Evolutionary conservation across 2,329 filamentous ascomycete genomes (phyloP).

Genomic region (Aspergillus pseudoterreus): DNA sequence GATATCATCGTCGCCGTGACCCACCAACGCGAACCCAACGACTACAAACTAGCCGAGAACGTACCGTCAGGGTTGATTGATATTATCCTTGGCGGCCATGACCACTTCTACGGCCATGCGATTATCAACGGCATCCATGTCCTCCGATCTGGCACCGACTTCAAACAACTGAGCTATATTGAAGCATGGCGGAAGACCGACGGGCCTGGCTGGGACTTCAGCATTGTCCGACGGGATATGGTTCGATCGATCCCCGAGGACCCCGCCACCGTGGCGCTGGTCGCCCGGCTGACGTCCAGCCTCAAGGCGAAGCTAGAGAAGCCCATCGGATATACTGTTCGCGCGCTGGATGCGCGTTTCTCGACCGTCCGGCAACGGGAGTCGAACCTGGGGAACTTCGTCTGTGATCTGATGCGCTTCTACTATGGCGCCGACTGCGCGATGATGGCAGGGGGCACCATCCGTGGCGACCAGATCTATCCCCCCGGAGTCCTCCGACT

Average conservation of each 20-base stretch:
- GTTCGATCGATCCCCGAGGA: constrained; percentile 66
- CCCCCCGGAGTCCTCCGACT: constrained; percentile 72
- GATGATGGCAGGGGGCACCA: constrained; percentile 80
- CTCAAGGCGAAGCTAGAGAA: constrained; percentile 76
- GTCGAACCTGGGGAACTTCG: constrained; percentile 85
- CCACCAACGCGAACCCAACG: constrained; percentile 84
- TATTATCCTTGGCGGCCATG: constrained; percentile 82
- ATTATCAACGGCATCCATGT: constrained; percentile 77
- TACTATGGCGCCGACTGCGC: constrained; percentile 78
- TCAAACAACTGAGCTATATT: constrained; percentile 87
- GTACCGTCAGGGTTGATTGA: constrained; percentile 70
- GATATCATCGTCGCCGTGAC: constrained; percentile 80
- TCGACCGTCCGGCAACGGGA: constrained; percentile 73
- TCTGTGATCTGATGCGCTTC: constrained; percentile 84
- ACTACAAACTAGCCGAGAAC: constrained; percentile 76
- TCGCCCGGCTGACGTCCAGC: constrained; percentile 66
- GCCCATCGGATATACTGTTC: constrained; percentile 76
- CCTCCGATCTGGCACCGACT: constrained; percentile 83
- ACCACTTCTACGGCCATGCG: constrained; percentile 80
- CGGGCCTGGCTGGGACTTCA: constrained; percentile 67
- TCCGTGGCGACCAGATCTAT: constrained; percentile 85
- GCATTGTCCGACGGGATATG: constrained; percentile 71
- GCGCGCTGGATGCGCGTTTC: constrained; percentile 81
- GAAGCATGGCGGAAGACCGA: constrained; percentile 62
- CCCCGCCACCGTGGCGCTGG: constrained; percentile 56